Base-by-base conservation (phyloP, 371 early-diverging fungal genomes). In the Apophysomyces trapeziformis region DNA sequence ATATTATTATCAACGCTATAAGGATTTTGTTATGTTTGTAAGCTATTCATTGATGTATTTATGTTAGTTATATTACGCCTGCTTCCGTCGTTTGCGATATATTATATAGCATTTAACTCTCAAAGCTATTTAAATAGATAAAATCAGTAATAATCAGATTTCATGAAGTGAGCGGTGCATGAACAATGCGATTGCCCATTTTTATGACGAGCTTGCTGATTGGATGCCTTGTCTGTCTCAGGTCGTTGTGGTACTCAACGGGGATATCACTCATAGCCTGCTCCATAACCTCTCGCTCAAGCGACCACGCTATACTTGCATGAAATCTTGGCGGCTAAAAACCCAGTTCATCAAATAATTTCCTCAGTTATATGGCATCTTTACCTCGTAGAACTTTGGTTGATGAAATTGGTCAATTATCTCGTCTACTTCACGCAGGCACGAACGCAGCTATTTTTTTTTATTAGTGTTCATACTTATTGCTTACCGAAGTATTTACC, bases 311-410 rank as follows among this genome's bases (percentile, higher is more conserved):
- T n/a, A 83, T 63, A 61, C 83, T 83, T 8, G 77, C 72, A 68
- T 83, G 83, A 60, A 83, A 83, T 4, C 83, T 66, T 4, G 83
- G 78, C 9, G 83, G 83, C 73, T 79, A 59, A 58, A 14, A 45
- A 45, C 1, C 2, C 21, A n/a, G 32, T 2, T 44, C 12, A 37
- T 11, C 18, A 39, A 44, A 5, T 12, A 26, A 0, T 26, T 37
- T 58, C 69, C 5, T 7, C 46, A 45, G 16, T 4, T 45, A 1
- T 13, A 45, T 18, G 16, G 1, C 12, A 6, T n/a, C 13, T 45
- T 13, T 45, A 72, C 46, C 64, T 80, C 41, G 57, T 83, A 83
- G 50, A 80, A 83, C 13, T 38, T 37, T 7, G 72, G 72, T 39
- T 71, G 69, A 8, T 64, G 58, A 37, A 66, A 77, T n/a, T 64